phyloP scores from a whole-genome alignment of 345 rosid genomes.

The Lepidium aucheri region DNA sequence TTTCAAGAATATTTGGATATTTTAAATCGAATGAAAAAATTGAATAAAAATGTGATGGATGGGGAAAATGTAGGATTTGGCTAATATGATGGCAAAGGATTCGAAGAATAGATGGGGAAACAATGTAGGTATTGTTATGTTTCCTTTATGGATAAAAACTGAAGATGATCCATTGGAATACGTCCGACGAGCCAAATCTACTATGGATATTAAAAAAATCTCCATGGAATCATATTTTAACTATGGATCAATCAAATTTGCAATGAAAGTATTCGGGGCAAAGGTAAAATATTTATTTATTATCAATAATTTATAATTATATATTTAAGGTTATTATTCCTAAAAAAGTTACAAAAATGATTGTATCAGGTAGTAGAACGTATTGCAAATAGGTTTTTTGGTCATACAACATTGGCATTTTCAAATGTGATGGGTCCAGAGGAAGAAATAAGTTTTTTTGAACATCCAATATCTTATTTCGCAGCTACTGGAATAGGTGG shows the following conservation, averaged over 20 bases:
- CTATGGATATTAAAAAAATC: constrained; percentile 33
- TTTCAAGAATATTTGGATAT: no score
- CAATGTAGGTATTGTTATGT: constrained; percentile 30
- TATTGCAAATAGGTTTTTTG: constrained; percentile 18
- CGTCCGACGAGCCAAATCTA: constrained; percentile 35
- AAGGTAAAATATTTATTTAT: constrained; percentile 12
- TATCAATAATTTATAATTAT: neutral
- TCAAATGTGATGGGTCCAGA: constrained; percentile 45
- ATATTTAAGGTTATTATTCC: no score
- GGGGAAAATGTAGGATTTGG: constrained; percentile 21
- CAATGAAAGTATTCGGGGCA: constrained; percentile 23
- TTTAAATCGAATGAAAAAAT: no score
- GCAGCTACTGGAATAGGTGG: constrained; percentile 44
- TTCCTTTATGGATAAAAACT: constrained; percentile 32
- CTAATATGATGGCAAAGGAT: constrained; percentile 36
- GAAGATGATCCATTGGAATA: constrained; percentile 37
- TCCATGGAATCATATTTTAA: constrained; percentile 32
- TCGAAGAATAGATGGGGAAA: constrained; percentile 41
- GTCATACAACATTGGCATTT: constrained; percentile 37
- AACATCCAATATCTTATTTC: constrained; percentile 41
- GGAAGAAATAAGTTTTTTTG: constrained; percentile 45
- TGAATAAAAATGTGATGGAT: no score
- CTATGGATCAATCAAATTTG: neutral
- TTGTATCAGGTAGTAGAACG: constrained; percentile 24
- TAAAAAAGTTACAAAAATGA: no score